Conservation (phyloP, 805 yeast genomes). For the Barnettozyma sp. region DNA sequence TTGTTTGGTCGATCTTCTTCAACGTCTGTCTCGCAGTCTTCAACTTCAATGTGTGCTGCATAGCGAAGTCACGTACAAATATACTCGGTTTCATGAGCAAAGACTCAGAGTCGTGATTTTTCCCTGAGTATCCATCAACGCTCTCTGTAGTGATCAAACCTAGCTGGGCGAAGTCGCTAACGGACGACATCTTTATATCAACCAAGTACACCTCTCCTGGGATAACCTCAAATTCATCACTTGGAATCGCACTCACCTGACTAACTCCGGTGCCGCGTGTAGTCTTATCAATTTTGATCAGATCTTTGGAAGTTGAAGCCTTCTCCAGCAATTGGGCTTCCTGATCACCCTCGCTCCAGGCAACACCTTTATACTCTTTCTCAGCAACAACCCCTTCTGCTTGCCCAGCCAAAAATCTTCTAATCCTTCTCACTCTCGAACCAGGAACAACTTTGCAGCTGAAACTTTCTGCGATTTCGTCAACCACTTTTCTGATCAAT, state of each 20-base stretch:
- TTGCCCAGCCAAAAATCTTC: slow-evolving; percentile 95
- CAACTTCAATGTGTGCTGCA: slow-evolving; percentile 67
- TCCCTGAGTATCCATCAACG: slow-evolving; percentile 57
- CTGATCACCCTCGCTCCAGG: slow-evolving; percentile 79
- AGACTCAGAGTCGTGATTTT: slow-evolving; percentile 45
- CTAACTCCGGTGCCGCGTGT: slow-evolving; percentile 30
- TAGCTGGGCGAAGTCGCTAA: slow-evolving; percentile 43
- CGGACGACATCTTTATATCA: slow-evolving; percentile 76
- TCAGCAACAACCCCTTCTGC: slow-evolving; percentile 89
- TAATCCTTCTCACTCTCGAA: slow-evolving; percentile 81
- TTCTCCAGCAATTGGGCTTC: slow-evolving; percentile 49
- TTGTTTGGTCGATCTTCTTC: slow-evolving; percentile 58
- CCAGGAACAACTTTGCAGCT: slow-evolving; percentile 88
- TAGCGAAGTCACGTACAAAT: slow-evolving; percentile 81
- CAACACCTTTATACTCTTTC: slow-evolving; percentile 86
- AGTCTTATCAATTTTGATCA: slow-evolving; percentile 34
- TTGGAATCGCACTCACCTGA: slow-evolving; percentile 58
- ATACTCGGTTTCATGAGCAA: slow-evolving; percentile 62
- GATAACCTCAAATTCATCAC: slow-evolving; percentile 62
- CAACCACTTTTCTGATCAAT: slow-evolving; percentile 67
- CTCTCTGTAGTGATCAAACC: slow-evolving; percentile 67
- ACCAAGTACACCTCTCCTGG: slow-evolving; percentile 84
- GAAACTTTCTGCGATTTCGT: slow-evolving; percentile 77
- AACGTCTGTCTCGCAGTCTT: slow-evolving; percentile 67
- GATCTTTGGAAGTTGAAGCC: slow-evolving; percentile 34